Evolutionary conservation across 2,329 filamentous ascomycete genomes (phyloP).

Genomic region (Simplicillium sp.): DNA sequence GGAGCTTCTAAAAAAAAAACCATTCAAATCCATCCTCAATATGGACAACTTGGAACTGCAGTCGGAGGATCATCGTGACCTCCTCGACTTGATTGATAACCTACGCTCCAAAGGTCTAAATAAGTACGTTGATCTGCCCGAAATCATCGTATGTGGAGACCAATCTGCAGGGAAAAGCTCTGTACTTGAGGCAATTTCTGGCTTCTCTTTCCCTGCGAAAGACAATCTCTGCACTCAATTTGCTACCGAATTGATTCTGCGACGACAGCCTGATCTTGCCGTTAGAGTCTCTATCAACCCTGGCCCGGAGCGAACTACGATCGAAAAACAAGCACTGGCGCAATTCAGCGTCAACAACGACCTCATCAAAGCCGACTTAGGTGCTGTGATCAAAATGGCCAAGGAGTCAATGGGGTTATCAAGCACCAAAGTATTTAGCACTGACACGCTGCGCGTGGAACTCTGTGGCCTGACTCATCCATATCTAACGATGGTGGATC

Average conservation of each 20-base stretch:
- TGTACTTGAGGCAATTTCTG: conserved; percentile 45
- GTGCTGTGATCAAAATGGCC: conserved; percentile 36
- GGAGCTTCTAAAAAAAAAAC: no score
- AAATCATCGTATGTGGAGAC: conserved; percentile 45
- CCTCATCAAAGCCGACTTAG: conserved; percentile 26
- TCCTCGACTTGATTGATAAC: conserved; percentile 25
- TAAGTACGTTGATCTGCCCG: conserved; percentile 27
- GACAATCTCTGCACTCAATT: conserved; percentile 45
- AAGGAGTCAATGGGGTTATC: conserved; percentile 33
- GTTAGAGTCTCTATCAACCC: conserved; percentile 16
- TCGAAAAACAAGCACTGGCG: not conserved
- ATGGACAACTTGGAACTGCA: no score
- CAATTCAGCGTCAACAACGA: conserved; percentile 17
- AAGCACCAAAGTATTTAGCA: conserved; percentile 5
- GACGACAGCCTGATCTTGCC: conserved; percentile 13
- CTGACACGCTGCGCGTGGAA: conserved; percentile 16
- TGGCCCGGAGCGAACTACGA: not conserved
- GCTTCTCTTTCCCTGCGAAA: conserved; percentile 41
- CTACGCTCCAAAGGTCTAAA: conserved; percentile 24
- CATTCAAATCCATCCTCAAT: no score
- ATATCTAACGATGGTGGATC: conserved; percentile 36
- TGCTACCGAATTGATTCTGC: conserved; percentile 42
- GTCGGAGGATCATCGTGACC: conserved; percentile 10
- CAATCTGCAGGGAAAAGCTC: conserved; percentile 48
- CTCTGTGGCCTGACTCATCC: conserved; percentile 11